Conservation (phyloP, 306 rosid species). For the Dalbergia cochinchinensis region DNA sequence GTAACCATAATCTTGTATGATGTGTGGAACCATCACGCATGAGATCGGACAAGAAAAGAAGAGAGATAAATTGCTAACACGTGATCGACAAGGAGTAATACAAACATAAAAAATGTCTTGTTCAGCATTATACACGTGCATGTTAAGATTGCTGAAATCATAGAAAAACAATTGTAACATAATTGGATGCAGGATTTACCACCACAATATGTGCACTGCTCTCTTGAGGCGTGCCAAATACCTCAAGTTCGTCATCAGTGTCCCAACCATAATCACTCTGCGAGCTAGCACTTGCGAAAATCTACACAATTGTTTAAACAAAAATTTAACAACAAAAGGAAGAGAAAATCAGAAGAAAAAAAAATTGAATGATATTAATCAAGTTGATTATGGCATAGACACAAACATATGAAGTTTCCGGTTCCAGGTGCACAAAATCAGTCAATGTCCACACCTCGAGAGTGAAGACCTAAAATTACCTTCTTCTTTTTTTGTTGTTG, state of each 20-base stretch:
- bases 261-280: constrained; percentile 15
- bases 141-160: background rate
- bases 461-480: background rate
- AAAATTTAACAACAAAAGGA: background rate
- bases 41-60: no score
- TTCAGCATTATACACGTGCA: background rate
- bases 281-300: background rate
- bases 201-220: constrained; percentile 9
- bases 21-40: no score
- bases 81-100: no score
- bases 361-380: background rate
- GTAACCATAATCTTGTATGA: no score
- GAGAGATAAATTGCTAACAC: no score
- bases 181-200: constrained; percentile 31
- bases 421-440: no score
- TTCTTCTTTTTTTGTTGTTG: no score
- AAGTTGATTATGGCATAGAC: background rate
- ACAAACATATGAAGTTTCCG: background rate
- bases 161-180: background rate
- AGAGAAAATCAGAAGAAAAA: no score
- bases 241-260: constrained; percentile 46
- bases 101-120: no score
- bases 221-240: constrained; percentile 28
- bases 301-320: constrained; percentile 12
- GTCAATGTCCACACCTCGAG: background rate